Base-by-base conservation (phyloP, 2,329 filamentous ascomycete species). In the Penicillium sp. region DNA sequence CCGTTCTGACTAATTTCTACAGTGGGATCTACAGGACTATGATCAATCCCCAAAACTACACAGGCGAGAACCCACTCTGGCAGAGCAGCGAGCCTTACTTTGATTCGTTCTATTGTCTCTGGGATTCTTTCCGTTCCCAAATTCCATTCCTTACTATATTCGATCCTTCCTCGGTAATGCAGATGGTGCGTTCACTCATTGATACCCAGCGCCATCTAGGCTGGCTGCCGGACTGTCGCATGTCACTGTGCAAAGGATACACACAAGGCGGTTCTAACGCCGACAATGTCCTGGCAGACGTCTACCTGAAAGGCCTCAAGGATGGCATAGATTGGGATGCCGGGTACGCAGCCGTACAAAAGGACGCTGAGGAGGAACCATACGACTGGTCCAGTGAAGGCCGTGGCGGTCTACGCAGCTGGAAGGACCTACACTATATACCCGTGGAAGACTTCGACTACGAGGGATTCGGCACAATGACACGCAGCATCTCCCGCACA, bases 201-300 rank as follows among this genome's bases (percentile, higher is more conserved):
- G 86, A 89, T 58, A 89, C 82, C 0, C 90, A 90, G 63, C 77
- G 78, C n/a, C 80, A 88, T 65, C 77, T 86, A 53, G 88, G 87
- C 3, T 89, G 85, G 80, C 76, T 90, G 6, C 88, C 88, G 0
- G 88, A 90, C 66, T 90, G 87, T 56, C 82, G 86, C 37, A 90
- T 90, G 87, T 86, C 80, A 40, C 77, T 90, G 1, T 88, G 83
- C 66, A 88, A 86, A 68, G 71, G 88, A 1, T 87, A 82, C 66
- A 89, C 86, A 0, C 88, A 90, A 72, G 87, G 87, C 5, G 88
- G 88, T 1, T 89, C 86, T 0, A 89, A 90, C 56, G 85, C 87
- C 8, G 87, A 90, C 62, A 80, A 85, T 16, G 80, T 90, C 0
- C 74, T 90, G 3, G 85, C 80, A 0, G 87, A 90, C 63, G 83